Conservation (phyloP, 2,329 filamentous ascomycete genomes). For the Rachicladosporium sp. region DNA sequence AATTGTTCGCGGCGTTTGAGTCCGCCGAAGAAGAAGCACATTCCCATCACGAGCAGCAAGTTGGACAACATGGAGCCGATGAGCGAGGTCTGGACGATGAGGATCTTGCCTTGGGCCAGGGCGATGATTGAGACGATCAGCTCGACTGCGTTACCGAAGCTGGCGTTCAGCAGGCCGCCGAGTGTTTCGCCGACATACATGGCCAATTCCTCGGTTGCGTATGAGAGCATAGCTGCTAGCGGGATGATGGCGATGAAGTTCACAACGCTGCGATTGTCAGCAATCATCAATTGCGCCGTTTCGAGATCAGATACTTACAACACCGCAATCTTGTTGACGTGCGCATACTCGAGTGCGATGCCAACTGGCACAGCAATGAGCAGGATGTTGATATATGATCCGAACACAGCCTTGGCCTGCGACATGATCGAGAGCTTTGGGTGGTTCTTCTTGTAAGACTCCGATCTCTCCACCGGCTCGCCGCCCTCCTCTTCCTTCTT, state of each 20-base stretch:
- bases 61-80: slow-evolving; percentile 90
- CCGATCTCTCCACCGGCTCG: slow-evolving; percentile 9
- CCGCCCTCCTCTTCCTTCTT: slow-evolving; percentile 12
- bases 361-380: slow-evolving; percentile 68
- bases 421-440: slow-evolving; percentile 18
- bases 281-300: too few species aligned
- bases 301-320: slow-evolving; percentile 34
- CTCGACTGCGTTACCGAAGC: slow-evolving; percentile 55
- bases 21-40: slow-evolving; percentile 84
- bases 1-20: slow-evolving; percentile 67
- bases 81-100: slow-evolving; percentile 84
- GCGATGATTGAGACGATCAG: slow-evolving; percentile 65
- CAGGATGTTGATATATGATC: slow-evolving; percentile 77
- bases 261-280: slow-evolving; percentile 39
- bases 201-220: slow-evolving; percentile 82
- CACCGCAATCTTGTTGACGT: slow-evolving; percentile 43
- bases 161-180: slow-evolving; percentile 79
- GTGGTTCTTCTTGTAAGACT: slow-evolving; percentile 16
- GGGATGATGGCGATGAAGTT: slow-evolving; percentile 93
- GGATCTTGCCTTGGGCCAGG: slow-evolving; percentile 57
- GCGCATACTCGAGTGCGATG: slow-evolving; percentile 55
- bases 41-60: slow-evolving; percentile 74
- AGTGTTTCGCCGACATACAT: slow-evolving; percentile 66
- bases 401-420: slow-evolving; percentile 63
- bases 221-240: slow-evolving; percentile 73